Conservation (phyloP, 2,329 filamentous ascomycete species). For the Penicillium crustosum region DNA sequence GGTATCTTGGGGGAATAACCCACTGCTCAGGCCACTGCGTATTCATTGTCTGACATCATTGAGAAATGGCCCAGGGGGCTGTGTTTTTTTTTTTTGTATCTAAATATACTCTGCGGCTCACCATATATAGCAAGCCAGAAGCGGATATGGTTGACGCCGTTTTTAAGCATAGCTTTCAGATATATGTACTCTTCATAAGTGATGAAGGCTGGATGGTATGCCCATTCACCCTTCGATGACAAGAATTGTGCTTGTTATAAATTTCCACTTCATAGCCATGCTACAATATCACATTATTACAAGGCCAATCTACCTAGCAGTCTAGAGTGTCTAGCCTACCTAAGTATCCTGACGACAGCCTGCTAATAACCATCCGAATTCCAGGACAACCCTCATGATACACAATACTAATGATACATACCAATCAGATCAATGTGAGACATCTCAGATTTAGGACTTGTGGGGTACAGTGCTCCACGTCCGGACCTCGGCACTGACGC, state of each 20-base stretch:
- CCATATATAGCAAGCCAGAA: background rate
- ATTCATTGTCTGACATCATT: background rate
- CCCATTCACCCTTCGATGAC: background rate
- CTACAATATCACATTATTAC: background rate
- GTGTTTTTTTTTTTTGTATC: background rate
- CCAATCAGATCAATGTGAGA: background rate
- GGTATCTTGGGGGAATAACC: background rate
- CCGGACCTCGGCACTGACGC: slow-evolving; percentile 20
- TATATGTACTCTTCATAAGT: background rate
- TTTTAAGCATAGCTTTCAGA: background rate
- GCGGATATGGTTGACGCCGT: background rate
- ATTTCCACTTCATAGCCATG: background rate
- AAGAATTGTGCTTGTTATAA: background rate
- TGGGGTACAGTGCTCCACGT: background rate
- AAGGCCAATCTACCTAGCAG: too few relatives aligned
- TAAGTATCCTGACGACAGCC: background rate
- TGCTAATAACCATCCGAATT: background rate
- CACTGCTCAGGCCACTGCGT: background rate
- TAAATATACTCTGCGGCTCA: background rate
- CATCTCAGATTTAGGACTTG: background rate
- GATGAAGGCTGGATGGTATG: background rate
- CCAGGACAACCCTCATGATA: background rate
- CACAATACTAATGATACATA: too few relatives aligned
- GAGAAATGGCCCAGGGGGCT: too few relatives aligned
- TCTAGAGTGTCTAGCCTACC: background rate